Evolutionary conservation across 2,329 filamentous ascomycete genomes (phyloP), one percentile per base, ranked within the genome.

Genomic region (Aspergillus sp.): DNA sequence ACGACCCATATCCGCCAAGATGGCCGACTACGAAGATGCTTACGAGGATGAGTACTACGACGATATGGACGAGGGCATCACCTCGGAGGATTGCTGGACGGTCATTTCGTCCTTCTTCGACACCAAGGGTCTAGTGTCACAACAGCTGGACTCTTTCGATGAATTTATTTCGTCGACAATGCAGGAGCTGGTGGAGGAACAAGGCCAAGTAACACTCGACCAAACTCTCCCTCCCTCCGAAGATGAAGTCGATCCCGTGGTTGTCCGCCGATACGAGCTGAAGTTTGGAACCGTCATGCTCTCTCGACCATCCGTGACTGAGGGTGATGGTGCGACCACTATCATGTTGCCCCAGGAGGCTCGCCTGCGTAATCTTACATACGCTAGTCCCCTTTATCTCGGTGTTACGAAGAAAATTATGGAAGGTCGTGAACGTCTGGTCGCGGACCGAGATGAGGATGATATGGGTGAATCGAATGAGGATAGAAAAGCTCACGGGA

Each of bases 91-190:
- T 80, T 97, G 92, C 82, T 99, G 96, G 95, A 90, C 90, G 66
- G 94, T 98, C 72, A 98, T 99, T 75, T 92, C 91, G 59, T 90
- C 95, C 8, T 98, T 97, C 82, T 99, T 99, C 80, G 92, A 97
- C 70, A 86, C 88, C 64, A 99, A 98, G 80, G 94, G 95, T 71
- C 85, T 99, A 32, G 95, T 96, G 21, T 96, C 95, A 15, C 94
- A 99, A 79, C 95, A 99, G 81, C 88, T 98, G 64, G 94, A 98
- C 76, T 99, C 96, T 0, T 99, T 96, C 79, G 92, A 99, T 79
- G 93, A 98, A 75, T 99, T 99, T 72, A 93, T 95, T 59, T 88
- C 90, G 62, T 92, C 91, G 21, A 97, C 93, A 0, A 94, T 99
- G 78, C 93, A 98, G 73, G 91, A 96, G 70, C 87, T 99, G 62